Evolutionary conservation across 495 filamentous ascomycete species (phyloP).

Genomic region (Rhypophila decipiens): DNA sequence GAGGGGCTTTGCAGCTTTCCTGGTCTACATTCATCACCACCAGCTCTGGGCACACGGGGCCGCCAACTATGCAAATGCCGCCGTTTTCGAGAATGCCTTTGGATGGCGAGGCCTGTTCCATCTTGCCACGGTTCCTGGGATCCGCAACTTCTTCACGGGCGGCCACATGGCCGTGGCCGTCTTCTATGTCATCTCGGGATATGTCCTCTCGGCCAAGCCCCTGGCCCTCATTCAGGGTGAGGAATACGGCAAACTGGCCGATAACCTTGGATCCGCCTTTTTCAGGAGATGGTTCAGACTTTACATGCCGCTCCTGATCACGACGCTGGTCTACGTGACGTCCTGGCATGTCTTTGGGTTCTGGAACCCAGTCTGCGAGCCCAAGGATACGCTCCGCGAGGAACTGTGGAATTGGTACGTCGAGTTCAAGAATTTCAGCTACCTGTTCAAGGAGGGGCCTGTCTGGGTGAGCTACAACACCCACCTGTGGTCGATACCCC

Average conservation of each 20-base stretch:
- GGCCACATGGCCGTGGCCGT: constrained; percentile 47
- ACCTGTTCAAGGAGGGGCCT: constrained; percentile 43
- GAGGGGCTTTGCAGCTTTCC: constrained; percentile 37
- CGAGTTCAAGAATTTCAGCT: constrained; percentile 56
- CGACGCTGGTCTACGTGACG: constrained; percentile 43
- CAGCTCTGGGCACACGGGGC: constrained; percentile 32
- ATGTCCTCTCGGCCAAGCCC: constrained; percentile 46
- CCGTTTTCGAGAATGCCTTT: constrained; percentile 29
- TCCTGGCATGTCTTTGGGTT: constrained; percentile 45
- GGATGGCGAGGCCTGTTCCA: constrained; percentile 28
- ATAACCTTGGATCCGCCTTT: constrained; percentile 26
- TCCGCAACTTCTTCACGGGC: constrained; percentile 38
- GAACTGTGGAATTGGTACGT: constrained; percentile 51
- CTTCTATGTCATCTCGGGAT: constrained; percentile 45
- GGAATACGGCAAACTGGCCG: constrained; percentile 23
- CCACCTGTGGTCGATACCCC: constrained; percentile 38
- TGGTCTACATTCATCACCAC: constrained; percentile 44
- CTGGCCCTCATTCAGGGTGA: constrained; percentile 35
- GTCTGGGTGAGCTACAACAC: constrained; percentile 30
- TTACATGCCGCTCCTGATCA: constrained; percentile 33
- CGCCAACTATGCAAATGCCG: constrained; percentile 8
- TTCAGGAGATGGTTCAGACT: constrained; percentile 31
- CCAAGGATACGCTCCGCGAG: constrained; percentile 29
- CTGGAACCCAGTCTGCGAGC: constrained; percentile 26
- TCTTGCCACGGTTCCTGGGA: constrained; percentile 30